These are phyloP conservation scores for Ogataea polymorpha DNA, from an alignment of 805 yeast species.

Conservation along the genomic window DNA sequence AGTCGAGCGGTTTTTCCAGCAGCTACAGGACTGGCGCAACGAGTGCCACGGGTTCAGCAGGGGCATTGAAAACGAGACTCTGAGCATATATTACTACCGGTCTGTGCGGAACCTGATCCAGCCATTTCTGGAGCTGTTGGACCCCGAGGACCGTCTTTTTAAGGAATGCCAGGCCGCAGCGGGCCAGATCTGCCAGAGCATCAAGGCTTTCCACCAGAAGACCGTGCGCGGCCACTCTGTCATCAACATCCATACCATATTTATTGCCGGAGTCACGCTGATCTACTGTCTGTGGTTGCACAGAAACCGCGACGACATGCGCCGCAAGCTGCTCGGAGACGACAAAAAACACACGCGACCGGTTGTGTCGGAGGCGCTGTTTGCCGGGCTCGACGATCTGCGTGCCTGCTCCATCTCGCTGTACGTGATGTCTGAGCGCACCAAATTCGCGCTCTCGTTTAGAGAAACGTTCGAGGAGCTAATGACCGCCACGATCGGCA, in stretches of 20 bases:
- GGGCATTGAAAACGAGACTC: slow-evolving; percentile 57
- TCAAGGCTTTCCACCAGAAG: slow-evolving; percentile 60
- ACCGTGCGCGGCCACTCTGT: slow-evolving; percentile 63
- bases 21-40: slow-evolving; percentile 55
- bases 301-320: slow-evolving; percentile 56
- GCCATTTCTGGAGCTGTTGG: slow-evolving; percentile 59
- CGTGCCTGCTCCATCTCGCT: slow-evolving; percentile 63
- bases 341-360: slow-evolving; percentile 60
- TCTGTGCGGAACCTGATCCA: slow-evolving; percentile 59
- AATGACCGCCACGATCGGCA: slow-evolving; percentile 62
- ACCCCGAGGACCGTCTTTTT: slow-evolving; percentile 58
- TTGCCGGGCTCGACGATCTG: slow-evolving; percentile 58
- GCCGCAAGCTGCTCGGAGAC: slow-evolving; percentile 53
- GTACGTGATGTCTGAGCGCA: slow-evolving; percentile 64
- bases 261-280: slow-evolving; percentile 66
- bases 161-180: slow-evolving; percentile 71
- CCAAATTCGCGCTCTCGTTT: slow-evolving; percentile 57
- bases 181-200: slow-evolving; percentile 63
- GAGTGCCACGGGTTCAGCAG: slow-evolving; percentile 45
- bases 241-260: slow-evolving; percentile 62
- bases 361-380: slow-evolving; percentile 47
- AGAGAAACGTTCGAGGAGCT: slow-evolving; percentile 67
- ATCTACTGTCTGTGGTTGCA: slow-evolving; percentile 66
- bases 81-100: slow-evolving; percentile 56
- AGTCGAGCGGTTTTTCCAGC: slow-evolving; percentile 51